Evolutionary conservation across 768 basidiomycete species (phyloP).

Genomic region (Rhizopogon vesiculosus): DNA sequence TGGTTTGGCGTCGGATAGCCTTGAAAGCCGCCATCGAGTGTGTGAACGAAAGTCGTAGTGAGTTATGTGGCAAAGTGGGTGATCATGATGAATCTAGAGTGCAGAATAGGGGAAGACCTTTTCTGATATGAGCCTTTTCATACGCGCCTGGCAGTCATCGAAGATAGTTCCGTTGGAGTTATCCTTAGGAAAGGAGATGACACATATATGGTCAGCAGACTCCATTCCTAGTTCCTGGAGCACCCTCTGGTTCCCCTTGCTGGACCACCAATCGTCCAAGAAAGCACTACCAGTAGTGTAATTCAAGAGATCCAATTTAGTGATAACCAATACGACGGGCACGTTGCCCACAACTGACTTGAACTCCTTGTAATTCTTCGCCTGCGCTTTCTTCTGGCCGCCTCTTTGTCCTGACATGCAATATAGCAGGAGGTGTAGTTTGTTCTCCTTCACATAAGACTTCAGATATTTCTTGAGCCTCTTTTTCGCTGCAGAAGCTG

Average conservation of each 20-base stretch:
- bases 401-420: neutral
- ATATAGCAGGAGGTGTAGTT: neutral
- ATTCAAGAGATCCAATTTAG: neutral
- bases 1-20: no score
- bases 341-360: neutral
- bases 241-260: accelerated
- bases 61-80: no score
- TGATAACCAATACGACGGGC: neutral
- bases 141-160: neutral
- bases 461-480: neutral
- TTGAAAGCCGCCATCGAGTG: no score
- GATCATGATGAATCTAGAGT: no score
- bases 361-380: neutral
- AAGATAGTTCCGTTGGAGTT: neutral
- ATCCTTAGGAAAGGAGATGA: neutral
- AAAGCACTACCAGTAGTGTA: no score
- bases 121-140: neutral
- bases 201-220: neutral
- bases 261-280: neutral
- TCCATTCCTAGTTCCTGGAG: neutral
- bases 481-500: neutral
- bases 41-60: no score
- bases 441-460: no score
- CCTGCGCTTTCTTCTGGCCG: neutral
- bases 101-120: neutral